phyloP scores from a whole-genome alignment of 352 stramenopile species.

The Globisporangium takayamanum region DNA sequence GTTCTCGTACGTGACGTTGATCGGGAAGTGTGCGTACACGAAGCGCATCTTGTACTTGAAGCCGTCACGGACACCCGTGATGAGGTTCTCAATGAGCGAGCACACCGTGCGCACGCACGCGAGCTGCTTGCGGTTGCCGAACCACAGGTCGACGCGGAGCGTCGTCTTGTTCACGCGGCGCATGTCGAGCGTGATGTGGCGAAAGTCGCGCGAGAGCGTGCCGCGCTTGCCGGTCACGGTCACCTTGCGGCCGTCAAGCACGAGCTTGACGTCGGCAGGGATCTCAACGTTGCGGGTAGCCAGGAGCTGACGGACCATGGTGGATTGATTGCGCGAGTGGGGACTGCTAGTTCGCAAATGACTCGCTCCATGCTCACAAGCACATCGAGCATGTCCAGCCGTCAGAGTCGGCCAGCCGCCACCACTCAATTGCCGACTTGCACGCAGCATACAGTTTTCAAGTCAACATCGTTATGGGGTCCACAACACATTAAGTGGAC shows the following conservation, averaged over 20 bases:
- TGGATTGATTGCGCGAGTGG: conserved; percentile 19
- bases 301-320: conserved; percentile 87
- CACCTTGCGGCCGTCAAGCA: conserved; percentile 93
- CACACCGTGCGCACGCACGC: conserved; percentile 97
- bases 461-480: too few relatives aligned
- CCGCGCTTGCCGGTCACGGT: conserved; percentile 95
- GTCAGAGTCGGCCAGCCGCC: background rate
- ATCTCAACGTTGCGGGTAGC: conserved; percentile 92
- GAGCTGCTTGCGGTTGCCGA: conserved; percentile 98
- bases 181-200: conserved; percentile 97
- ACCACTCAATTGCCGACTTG: background rate
- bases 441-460: too few relatives aligned
- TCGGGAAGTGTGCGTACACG: conserved; percentile 99
- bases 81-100: conserved; percentile 99
- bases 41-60: conserved; percentile 99
- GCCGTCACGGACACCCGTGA: conserved; percentile 96
- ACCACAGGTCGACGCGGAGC: conserved; percentile 97
- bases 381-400: background rate
- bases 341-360: conserved; percentile 76
- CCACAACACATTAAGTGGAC: background rate
- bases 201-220: conserved; percentile 94
- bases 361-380: background rate
- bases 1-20: conserved; percentile 97
- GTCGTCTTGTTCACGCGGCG: conserved; percentile 86
- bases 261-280: conserved; percentile 92